Base-by-base conservation (phyloP, 2,329 filamentous ascomycete species). In the Ophiostoma himal-ulmi region DNA sequence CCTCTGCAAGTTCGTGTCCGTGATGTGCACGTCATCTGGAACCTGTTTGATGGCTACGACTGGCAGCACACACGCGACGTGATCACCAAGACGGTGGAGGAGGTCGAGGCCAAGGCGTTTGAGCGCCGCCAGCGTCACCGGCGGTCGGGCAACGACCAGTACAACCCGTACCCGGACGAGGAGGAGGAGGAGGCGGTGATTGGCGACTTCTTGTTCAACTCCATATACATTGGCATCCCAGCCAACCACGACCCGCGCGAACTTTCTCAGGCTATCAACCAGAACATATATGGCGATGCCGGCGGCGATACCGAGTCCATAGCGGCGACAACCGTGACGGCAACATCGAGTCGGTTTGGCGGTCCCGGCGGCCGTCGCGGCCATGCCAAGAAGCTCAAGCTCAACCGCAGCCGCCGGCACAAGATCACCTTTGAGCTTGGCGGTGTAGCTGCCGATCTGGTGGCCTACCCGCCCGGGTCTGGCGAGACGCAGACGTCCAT, bases 201-300 rank as follows among this genome's bases (percentile, higher is more conserved):
- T 79, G 93, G 93, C 6, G 96, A 99, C 78, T 96, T 96, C 75
- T 83, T 99, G 20, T 99, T 99, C 84, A 98, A 99, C 78, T 99
- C 95, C 0, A 97, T 99, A 70, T 99, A 97, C 81, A 97, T 99
- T 75, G 93, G 92, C 17, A 91, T 99, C 22, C 91, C 94, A 0
- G 86, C 91, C 13, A 95, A 94, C 75, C 88, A 90, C 71, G 94
- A 98, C 75, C 93, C 93, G 5, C 87, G 87, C 69, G 92, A 96
- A 39, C 84, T 98, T 11, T 85, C 92, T 4, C 87, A 88, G 65
- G 91, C 91, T 54, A 97, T 99, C 79, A 97, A 97, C 76, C 88
- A 91, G 71, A 89, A 94, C 48, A 86, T 98, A 67, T 92, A 97
- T 74, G 73, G 73, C 39, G 94, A 98, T 76, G 86, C 91, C 70